phyloP scores from a whole-genome alignment of 306 rosid genomes.

The Gleditsia sinensis region DNA sequence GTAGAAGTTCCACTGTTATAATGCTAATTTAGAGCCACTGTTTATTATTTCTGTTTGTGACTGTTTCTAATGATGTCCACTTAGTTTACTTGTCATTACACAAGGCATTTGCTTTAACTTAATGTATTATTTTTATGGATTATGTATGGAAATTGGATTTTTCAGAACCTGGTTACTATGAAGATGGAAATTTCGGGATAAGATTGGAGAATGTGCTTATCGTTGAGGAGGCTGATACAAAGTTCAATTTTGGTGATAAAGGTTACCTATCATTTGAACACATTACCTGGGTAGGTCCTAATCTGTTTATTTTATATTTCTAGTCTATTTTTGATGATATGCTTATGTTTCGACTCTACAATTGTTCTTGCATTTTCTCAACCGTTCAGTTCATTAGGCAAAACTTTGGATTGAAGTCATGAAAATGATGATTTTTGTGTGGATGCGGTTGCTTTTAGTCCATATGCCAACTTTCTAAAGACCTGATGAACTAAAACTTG shows the following conservation, averaged over 20 bases:
- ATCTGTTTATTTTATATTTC: not conserved
- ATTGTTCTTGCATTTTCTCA: too few relatives aligned
- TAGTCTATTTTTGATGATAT: not conserved
- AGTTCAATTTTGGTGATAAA: slow-evolving; percentile 87
- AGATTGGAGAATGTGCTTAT: slow-evolving; percentile 98
- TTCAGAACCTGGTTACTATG: slow-evolving; percentile 97
- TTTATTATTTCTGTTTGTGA: not conserved
- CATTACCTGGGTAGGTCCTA: slow-evolving; percentile 83
- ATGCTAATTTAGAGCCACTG: not conserved
- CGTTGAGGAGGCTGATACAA: slow-evolving; percentile 75
- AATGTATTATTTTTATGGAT: slow-evolving; percentile 8
- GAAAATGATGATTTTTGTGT: not conserved
- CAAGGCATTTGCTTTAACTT: not conserved
- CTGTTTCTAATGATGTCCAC: slow-evolving; percentile 10
- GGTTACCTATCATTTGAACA: slow-evolving; percentile 93
- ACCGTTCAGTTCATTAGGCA: too few relatives aligned
- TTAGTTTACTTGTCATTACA: slow-evolving; percentile 16
- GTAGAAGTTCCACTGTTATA: not conserved
- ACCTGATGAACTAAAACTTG: too few relatives aligned
- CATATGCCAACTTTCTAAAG: too few relatives aligned
- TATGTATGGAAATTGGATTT: slow-evolving; percentile 32
- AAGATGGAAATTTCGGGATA: slow-evolving; percentile 91
- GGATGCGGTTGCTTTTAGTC: too few relatives aligned
- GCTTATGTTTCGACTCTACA: too few relatives aligned
- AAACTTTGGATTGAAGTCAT: too few relatives aligned